These are phyloP conservation scores for Xylaria flabelliformis DNA, from an alignment of 495 filamentous ascomycete species.

Conservation along the genomic window DNA sequence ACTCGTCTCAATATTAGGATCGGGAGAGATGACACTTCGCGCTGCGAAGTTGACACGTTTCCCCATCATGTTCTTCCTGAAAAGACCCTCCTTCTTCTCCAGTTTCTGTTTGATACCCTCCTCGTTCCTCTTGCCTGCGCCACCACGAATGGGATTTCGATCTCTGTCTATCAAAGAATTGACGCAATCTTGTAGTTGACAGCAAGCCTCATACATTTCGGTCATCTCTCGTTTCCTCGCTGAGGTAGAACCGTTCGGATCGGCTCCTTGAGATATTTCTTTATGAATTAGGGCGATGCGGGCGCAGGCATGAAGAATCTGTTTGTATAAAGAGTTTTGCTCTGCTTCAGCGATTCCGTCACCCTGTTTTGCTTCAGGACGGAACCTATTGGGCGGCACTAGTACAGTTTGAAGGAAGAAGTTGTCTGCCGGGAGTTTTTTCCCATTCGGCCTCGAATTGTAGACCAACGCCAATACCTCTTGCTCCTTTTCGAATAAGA, in stretches of 20 bases:
- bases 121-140: constrained; percentile 70
- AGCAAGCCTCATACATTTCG: constrained; percentile 64
- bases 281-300: constrained; percentile 76
- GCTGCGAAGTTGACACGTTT: constrained; percentile 99
- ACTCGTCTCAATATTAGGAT: constrained; percentile 98
- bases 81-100: constrained; percentile 98
- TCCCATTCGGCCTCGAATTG: constrained; percentile 67
- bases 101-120: constrained; percentile 96
- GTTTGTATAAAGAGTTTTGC: constrained; percentile 83
- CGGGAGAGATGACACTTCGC: constrained; percentile 96
- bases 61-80: constrained; percentile 99
- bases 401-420: constrained; percentile 88
- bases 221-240: constrained; percentile 47
- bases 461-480: constrained; percentile 85
- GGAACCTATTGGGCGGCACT: constrained; percentile 89
- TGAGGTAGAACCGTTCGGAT: constrained; percentile 25
- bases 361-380: constrained; percentile 84
- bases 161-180: constrained; percentile 90
- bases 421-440: constrained; percentile 75
- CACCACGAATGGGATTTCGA: constrained; percentile 78
- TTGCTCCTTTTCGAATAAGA: constrained; percentile 85
- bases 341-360: constrained; percentile 80
- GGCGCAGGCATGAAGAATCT: constrained; percentile 74
- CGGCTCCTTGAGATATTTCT: constrained; percentile 59
- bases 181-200: constrained; percentile 83